These are phyloP conservation scores for Pleurotus citrinopileatus DNA, from an alignment of 768 basidiomycete genomes.

Conservation along the genomic window DNA sequence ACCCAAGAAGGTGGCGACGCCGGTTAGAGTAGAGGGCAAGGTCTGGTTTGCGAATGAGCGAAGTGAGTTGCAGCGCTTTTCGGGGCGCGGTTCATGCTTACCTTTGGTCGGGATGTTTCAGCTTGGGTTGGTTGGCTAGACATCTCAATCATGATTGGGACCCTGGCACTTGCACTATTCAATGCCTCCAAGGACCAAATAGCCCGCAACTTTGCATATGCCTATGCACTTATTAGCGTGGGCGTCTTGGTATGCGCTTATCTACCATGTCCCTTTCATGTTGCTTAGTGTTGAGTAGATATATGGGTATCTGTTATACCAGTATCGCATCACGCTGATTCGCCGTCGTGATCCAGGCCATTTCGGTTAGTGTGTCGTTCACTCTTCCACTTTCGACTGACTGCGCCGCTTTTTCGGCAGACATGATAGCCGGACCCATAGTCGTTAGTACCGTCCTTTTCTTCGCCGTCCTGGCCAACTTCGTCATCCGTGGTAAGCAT, in stretches of 20 bases:
- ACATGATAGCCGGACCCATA: slow-evolving; percentile 79
- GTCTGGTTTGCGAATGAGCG: slow-evolving; percentile 98
- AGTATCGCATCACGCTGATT: slow-evolving; percentile 88
- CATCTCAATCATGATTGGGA: slow-evolving; percentile 78
- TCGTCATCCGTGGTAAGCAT: slow-evolving; percentile 74
- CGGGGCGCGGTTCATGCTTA: background rate
- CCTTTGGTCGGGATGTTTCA: slow-evolving; percentile 22
- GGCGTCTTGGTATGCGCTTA: slow-evolving; percentile 51
- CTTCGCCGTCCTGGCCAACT: slow-evolving; percentile 84
- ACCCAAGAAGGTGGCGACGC: slow-evolving; percentile 79
- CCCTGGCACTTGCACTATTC: slow-evolving; percentile 84
- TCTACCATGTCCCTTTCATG: background rate
- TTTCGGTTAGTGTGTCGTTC: slow-evolving; percentile 59
- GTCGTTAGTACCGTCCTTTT: slow-evolving; percentile 82
- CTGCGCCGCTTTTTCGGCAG: slow-evolving; percentile 33
- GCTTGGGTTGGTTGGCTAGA: slow-evolving; percentile 95
- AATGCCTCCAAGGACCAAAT: slow-evolving; percentile 77
- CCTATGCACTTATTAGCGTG: slow-evolving; percentile 79
- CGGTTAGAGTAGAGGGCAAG: slow-evolving; percentile 87
- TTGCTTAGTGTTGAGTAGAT: slow-evolving; percentile 40
- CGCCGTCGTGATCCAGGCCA: slow-evolving; percentile 83
- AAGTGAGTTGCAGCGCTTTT: slow-evolving; percentile 44
- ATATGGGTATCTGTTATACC: slow-evolving; percentile 86
- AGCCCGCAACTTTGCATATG: slow-evolving; percentile 74
- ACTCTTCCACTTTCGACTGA: background rate